Percentiles rank a stretch among this genome's conserved stretches.
Conservation (phyloP, 1,284 basidiomycete species). For the Stereum hirsutum region DNA sequence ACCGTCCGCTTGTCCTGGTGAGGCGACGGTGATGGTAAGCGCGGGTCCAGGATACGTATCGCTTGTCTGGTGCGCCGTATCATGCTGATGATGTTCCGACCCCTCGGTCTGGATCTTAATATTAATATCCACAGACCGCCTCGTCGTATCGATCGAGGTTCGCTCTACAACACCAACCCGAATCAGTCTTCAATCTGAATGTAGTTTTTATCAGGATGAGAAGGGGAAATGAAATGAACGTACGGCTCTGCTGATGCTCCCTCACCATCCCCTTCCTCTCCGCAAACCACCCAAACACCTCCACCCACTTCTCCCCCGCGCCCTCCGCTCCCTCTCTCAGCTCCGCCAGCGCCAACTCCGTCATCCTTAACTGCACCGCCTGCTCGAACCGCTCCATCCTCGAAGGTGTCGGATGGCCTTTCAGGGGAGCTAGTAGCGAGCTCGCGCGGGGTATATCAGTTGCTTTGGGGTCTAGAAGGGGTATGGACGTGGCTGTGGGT, state of each 20-base stretch:
- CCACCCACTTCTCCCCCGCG: conserved; percentile 77
- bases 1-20: conserved; percentile 16
- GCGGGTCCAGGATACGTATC: conserved; percentile 23
- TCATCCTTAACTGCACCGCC: conserved; percentile 81
- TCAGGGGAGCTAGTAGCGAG: conserved; percentile 40
- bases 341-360: conserved; percentile 79
- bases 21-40: conserved; percentile 38
- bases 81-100: neutral
- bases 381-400: conserved; percentile 65
- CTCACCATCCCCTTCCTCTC: conserved; percentile 37
- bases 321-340: conserved; percentile 80
- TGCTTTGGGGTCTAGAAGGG: conserved; percentile 27
- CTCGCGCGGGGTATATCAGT: conserved; percentile 34
- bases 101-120: too few relatives aligned
- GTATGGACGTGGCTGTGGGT: too few relatives aligned
- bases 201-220: neutral
- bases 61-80: too few relatives aligned
- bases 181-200: neutral
- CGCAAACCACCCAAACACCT: conserved; percentile 82
- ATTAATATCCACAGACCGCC: conserved; percentile 3
- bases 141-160: conserved; percentile 11
- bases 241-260: conserved; percentile 30
- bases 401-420: conserved; percentile 44
- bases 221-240: conserved; percentile 8
- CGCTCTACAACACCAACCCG: conserved; percentile 4